Evolutionary conservation across 1,284 basidiomycete species (phyloP), one percentile per base, ranked within the genome.

Genomic region (Ceratobasidium sp.): DNA sequence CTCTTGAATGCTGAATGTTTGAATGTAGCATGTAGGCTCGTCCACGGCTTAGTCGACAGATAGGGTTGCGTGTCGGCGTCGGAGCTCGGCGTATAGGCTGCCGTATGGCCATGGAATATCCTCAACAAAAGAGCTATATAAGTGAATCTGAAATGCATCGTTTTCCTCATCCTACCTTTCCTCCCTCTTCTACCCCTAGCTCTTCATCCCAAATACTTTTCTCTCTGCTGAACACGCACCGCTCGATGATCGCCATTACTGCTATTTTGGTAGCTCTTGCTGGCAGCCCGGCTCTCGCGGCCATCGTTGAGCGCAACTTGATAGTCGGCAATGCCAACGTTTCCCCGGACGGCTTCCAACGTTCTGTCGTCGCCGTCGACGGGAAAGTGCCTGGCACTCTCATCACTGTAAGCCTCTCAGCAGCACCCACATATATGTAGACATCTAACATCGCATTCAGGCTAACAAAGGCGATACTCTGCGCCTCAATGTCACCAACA

Each of bases 381-480:
- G 64, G 64, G 39, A 49, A 56, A 15, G 10, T 77, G 0, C 75
- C 75, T 68, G 75, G 75, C 12, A 77, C 75, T 26, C 26, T 77
- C 3, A 77, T 77, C 53, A 77, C 28, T 53, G 75, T 77, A n/a
- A 15, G 10, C 33, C n/a, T 13, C 18, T 6, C 44, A 6, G 3
- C 56, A 12, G 61, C 15, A 10, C 33, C 33, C 4, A 33, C 33
- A 33, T 33, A 33, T 4, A 33, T 33, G 1, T 33, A 33, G 33
- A 33, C 33, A 33, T 33, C 33, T 33, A 33, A 33, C 33, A 2
- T 33, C 33, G 4, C 33, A 33, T 33, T 28, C 40, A 77, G 75
- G 75, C 75, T 18, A 77, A 77, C 64, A 77, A 77, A 26, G 75
- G 75, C 53, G 75, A 77, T n/a, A 60, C 33, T 3, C 64, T 77